Evolutionary conservation across 2,329 filamentous ascomycete species (phyloP).

Genomic region (Fusarium sp.): DNA sequence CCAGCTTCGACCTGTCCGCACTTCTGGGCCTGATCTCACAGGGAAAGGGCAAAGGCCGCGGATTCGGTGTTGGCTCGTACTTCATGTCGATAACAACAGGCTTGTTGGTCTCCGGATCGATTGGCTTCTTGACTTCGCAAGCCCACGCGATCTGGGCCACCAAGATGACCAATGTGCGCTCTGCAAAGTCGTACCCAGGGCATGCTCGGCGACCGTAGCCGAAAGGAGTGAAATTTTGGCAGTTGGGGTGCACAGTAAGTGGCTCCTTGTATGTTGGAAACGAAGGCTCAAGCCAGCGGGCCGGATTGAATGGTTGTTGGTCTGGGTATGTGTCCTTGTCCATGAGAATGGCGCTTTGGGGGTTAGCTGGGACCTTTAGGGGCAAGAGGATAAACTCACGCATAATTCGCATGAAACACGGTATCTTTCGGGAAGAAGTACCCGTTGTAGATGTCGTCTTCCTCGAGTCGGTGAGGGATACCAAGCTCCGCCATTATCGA

Average conservation of each 20-base stretch:
- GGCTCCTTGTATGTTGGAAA: constrained; percentile 1
- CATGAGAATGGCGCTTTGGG: background rate
- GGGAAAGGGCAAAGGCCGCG: background rate
- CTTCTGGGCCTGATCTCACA: background rate
- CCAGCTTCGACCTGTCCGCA: background rate
- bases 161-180: background rate
- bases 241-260: background rate
- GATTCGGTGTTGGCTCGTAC: background rate
- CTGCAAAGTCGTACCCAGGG: background rate
- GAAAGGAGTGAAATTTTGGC: background rate
- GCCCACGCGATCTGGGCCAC: background rate
- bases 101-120: background rate
- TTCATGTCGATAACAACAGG: background rate
- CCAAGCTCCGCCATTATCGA: background rate
- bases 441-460: constrained; percentile 3
- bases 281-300: constrained; percentile 1
- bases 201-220: background rate
- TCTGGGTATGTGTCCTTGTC: constrained; percentile 10
- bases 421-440: constrained; percentile 9
- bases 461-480: constrained; percentile 2
- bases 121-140: background rate
- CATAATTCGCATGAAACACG: background rate
- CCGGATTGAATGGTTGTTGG: constrained; percentile 3
- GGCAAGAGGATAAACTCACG: background rate
- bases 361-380: background rate